A percentile compares a stretch with the other conserved stretches of the same genome.
phyloP scores from a whole-genome alignment of 202 grass and related monocot genomes.

The Zizania palustris region DNA sequence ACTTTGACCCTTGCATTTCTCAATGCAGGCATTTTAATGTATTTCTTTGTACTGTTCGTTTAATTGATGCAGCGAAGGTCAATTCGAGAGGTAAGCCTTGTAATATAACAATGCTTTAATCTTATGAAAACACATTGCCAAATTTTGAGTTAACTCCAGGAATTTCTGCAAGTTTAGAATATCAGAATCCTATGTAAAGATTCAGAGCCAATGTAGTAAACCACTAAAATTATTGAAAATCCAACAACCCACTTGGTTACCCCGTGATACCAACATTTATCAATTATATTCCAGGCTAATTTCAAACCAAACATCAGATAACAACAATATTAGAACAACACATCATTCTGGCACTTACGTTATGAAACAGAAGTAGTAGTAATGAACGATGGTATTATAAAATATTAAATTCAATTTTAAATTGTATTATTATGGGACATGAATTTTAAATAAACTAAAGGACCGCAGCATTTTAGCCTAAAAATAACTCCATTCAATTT shows the following conservation, averaged over 20 bases:
- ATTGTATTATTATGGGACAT: too few relatives aligned
- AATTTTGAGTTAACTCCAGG: background rate
- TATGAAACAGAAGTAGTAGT: too few relatives aligned
- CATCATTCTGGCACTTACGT: too few relatives aligned
- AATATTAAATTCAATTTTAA: too few relatives aligned
- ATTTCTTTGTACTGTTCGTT: too few relatives aligned
- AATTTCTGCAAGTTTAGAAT: background rate
- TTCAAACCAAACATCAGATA: background rate
- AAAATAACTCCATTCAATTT: background rate
- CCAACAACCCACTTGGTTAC: background rate
- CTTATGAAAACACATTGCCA: background rate
- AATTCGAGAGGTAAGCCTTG: background rate
- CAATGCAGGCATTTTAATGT: background rate
- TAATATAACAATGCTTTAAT: background rate
- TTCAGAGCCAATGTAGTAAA: background rate
- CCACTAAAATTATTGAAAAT: background rate
- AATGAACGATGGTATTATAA: too few relatives aligned
- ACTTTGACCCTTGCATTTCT: constrained; percentile 32
- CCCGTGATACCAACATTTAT: background rate
- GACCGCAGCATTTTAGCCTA: background rate
- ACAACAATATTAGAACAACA: background rate
- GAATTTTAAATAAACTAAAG: background rate
- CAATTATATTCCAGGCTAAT: background rate
- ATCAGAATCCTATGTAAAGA: background rate
- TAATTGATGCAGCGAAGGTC: background rate